Evolutionary conservation across 805 yeast genomes (phyloP).

Genomic region (Kodamaea jinghongensis): DNA sequence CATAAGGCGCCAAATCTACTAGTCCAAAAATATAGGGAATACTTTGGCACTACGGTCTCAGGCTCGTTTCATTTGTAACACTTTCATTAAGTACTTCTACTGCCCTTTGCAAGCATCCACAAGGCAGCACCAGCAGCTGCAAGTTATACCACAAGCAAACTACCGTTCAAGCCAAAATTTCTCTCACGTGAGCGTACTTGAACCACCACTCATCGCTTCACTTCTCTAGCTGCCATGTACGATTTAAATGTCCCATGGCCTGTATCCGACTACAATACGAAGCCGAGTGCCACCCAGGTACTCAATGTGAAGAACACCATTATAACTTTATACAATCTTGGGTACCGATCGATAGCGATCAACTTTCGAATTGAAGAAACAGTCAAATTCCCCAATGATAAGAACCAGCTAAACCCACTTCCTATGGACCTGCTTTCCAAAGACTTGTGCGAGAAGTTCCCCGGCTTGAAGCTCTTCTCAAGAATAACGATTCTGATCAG

Average conservation of each 20-base stretch:
- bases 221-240: conserved; percentile 29
- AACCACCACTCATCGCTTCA: too few species aligned
- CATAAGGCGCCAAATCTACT: too few species aligned
- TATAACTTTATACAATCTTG: conserved; percentile 53
- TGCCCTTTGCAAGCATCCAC: too few species aligned
- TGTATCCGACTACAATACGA: conserved; percentile 41
- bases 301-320: conserved; percentile 47
- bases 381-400: conserved; percentile 50
- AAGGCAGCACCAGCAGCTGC: too few species aligned
- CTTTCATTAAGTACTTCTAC: too few species aligned
- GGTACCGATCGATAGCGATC: conserved; percentile 75
- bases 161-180: too few species aligned
- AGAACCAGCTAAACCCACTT: conserved; percentile 45
- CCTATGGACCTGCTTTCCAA: conserved; percentile 32
- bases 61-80: too few species aligned
- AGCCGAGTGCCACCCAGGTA: conserved; percentile 43
- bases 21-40: too few species aligned
- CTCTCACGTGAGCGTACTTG: too few species aligned
- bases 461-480: conserved; percentile 49
- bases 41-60: too few species aligned
- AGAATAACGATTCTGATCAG: conserved; percentile 74
- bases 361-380: conserved; percentile 57
- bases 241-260: conserved; percentile 81
- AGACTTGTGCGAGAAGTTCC: conserved; percentile 20
- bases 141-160: too few species aligned